phyloP scores from a whole-genome alignment of 495 filamentous ascomycete genomes.

The Apodospora peruviana region DNA sequence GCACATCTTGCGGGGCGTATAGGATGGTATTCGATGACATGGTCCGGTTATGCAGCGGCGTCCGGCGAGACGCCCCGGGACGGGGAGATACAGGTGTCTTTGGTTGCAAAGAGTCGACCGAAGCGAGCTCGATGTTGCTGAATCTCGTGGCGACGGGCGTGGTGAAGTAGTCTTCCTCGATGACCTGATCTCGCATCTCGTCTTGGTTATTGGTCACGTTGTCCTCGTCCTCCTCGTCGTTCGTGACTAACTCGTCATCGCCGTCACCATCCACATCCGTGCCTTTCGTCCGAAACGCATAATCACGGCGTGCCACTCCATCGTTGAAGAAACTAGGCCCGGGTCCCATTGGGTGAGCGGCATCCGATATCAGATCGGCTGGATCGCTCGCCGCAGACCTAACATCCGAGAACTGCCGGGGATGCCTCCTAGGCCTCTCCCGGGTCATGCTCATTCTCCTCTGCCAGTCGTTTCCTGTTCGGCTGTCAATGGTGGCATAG shows the following conservation, averaged over 20 bases:
- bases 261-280: conserved; percentile 80
- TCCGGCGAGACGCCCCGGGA: conserved; percentile 24
- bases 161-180: conserved; percentile 46
- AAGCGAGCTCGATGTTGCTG: conserved; percentile 13
- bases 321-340: conserved; percentile 16
- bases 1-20: conserved; percentile 50
- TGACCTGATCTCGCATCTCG: background rate
- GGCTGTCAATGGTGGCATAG: conserved; percentile 42
- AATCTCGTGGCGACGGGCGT: conserved; percentile 30
- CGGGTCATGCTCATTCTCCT: conserved; percentile 38
- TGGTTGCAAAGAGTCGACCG: conserved; percentile 11
- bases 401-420: conserved; percentile 39
- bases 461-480: conserved; percentile 30
- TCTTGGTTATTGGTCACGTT: conserved; percentile 24
- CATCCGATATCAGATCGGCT: conserved; percentile 45
- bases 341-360: conserved; percentile 26
- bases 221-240: conserved; percentile 55
- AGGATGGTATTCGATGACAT: conserved; percentile 74
- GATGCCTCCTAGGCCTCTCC: conserved; percentile 33
- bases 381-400: conserved; percentile 51
- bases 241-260: conserved; percentile 84
- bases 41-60: conserved; percentile 53
- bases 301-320: conserved; percentile 19
- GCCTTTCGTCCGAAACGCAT: conserved; percentile 32
- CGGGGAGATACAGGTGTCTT: conserved; percentile 25